Percentiles rank a stretch among this genome's conserved stretches.
These are phyloP conservation scores for Debaryomyces subglobosus DNA, from an alignment of 1,139 yeast species.

Conservation along the genomic window DNA sequence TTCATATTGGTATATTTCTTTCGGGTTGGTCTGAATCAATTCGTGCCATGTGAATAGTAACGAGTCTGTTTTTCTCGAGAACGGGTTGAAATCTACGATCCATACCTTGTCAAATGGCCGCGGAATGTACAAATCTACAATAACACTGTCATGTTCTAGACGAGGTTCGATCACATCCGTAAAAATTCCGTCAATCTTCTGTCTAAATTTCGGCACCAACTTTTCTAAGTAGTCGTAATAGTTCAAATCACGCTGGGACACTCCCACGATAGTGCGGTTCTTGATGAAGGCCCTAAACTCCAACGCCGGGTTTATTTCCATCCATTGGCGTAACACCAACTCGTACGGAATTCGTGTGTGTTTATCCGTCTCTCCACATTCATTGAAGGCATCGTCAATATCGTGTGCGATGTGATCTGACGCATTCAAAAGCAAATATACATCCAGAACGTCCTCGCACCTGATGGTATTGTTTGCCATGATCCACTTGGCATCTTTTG, in stretches of 20 bases:
- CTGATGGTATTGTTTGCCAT: constrained; percentile 73
- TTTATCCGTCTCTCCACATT: constrained; percentile 22
- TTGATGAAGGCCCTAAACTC: constrained; percentile 87
- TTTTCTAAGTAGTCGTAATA: constrained; percentile 68
- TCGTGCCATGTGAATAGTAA: constrained; percentile 86
- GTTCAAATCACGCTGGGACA: constrained; percentile 84
- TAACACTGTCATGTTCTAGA: constrained; percentile 60
- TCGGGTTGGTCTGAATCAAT: constrained; percentile 34
- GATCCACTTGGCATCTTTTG: constrained; percentile 94
- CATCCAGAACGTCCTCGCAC: constrained; percentile 70
- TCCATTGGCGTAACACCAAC: constrained; percentile 81
- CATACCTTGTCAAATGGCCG: constrained; percentile 66
- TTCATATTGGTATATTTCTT: constrained; percentile 24
- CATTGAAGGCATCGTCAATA: constrained; percentile 69
- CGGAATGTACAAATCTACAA: constrained; percentile 82
- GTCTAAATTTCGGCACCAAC: constrained; percentile 48
- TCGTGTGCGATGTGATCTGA: constrained; percentile 90
- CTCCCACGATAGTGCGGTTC: constrained; percentile 63
- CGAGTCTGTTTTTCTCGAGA: constrained; percentile 74
- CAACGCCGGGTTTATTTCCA: constrained; percentile 77
- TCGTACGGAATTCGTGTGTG: constrained; percentile 46
- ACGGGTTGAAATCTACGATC: constrained; percentile 86
- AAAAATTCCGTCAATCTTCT: constrained; percentile 58
- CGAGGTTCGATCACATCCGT: constrained; percentile 44
- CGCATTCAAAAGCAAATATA: constrained; percentile 78